Conservation (phyloP, 495 filamentous ascomycete species). For the Hyaloscypha finlandica region DNA sequence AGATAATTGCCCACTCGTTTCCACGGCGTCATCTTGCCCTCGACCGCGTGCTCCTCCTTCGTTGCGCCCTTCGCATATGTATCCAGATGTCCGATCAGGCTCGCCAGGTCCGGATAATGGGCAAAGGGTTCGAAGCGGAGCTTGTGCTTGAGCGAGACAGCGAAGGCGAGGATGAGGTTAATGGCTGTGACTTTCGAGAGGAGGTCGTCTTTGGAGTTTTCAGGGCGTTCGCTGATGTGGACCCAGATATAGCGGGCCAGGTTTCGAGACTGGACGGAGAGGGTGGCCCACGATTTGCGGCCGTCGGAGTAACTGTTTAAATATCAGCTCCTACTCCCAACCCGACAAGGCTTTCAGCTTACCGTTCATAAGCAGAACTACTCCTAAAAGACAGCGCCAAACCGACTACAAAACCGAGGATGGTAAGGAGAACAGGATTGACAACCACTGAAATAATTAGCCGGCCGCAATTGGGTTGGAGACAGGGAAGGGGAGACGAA, state of each 20-base stretch:
- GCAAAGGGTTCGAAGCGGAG: constrained; percentile 88
- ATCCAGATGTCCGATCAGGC: constrained; percentile 60
- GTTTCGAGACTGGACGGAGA: constrained; percentile 71
- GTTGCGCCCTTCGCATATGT: constrained; percentile 73
- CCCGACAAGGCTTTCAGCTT: not conserved
- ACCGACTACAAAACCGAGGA: constrained; percentile 89
- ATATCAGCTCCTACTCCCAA: not conserved
- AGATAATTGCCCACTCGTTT: constrained; percentile 68
- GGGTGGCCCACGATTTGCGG: constrained; percentile 73
- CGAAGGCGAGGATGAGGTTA: constrained; percentile 80
- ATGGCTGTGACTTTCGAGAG: constrained; percentile 71
- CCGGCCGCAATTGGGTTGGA: not conserved
- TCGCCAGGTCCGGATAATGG: constrained; percentile 66
- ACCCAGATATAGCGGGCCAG: constrained; percentile 81
- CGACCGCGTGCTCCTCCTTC: constrained; percentile 46
- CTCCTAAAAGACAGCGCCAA: constrained; percentile 80
- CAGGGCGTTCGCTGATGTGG: constrained; percentile 63
- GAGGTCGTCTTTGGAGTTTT: constrained; percentile 63
- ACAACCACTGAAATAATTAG: constrained; percentile 50
- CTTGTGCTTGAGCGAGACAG: constrained; percentile 76
- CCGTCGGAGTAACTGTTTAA: constrained; percentile 61
- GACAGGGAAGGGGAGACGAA: constrained; percentile 36
- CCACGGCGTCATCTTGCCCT: constrained; percentile 48
- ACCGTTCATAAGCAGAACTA: constrained; percentile 81
- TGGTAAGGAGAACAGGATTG: constrained; percentile 71